These are phyloP conservation scores for Quambalaria eucalypti DNA, from an alignment of 1,284 basidiomycete species.

Conservation along the genomic window DNA sequence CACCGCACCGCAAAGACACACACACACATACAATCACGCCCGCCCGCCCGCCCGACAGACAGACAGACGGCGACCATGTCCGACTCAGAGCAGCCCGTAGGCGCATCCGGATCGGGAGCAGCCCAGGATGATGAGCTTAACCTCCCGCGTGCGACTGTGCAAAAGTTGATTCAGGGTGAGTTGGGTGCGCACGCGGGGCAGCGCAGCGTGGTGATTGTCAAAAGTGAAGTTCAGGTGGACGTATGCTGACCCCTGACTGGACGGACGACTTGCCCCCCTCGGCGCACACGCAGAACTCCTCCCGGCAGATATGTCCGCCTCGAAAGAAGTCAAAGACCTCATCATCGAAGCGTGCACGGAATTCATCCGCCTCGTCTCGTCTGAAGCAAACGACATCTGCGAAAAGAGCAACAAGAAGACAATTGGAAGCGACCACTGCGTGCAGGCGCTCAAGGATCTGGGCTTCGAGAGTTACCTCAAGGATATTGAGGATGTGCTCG, in stretches of 20 bases:
- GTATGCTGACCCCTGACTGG: no score
- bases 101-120: no score
- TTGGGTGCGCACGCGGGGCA: background rate
- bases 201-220: background rate
- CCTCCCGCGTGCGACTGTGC: constrained; percentile 90
- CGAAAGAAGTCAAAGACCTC: constrained; percentile 90
- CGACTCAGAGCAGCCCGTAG: no score
- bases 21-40: no score
- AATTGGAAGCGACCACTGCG: constrained; percentile 94
- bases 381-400: constrained; percentile 95
- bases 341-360: constrained; percentile 99
- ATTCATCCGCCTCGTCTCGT: constrained; percentile 95
- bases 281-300: constrained; percentile 63
- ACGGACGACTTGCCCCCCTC: background rate
- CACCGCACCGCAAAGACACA: no score
- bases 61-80: no score
- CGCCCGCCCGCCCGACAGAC: no score
- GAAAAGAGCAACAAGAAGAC: constrained; percentile 99
- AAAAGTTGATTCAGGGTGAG: constrained; percentile 88
- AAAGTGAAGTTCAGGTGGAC: no score
- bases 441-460: constrained; percentile 78
- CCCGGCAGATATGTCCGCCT: constrained; percentile 76
- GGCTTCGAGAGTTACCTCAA: constrained; percentile 79
- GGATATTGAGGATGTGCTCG: constrained; percentile 82
- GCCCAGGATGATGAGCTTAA: constrained; percentile 94